phyloP scores from a whole-genome alignment of 2,329 filamentous ascomycete genomes.

The Microcera coccophila region DNA sequence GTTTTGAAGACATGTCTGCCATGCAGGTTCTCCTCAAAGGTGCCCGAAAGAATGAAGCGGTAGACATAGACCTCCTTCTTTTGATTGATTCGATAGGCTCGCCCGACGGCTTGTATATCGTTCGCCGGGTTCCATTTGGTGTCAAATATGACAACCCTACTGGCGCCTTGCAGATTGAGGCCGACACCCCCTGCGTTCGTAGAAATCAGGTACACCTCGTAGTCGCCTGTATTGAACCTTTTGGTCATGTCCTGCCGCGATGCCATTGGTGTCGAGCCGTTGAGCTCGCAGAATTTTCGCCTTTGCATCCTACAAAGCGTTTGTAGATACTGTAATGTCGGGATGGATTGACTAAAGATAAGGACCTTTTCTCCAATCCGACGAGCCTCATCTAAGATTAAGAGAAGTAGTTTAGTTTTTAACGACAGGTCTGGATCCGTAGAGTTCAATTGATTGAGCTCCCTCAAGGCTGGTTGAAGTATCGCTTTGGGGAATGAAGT shows the following conservation, averaged over 20 bases:
- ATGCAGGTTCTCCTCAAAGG: constrained; percentile 71
- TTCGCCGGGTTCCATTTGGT: constrained; percentile 74
- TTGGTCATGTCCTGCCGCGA: constrained; percentile 62
- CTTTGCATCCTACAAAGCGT: constrained; percentile 47
- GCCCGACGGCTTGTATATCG: constrained; percentile 83
- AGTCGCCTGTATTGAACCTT: constrained; percentile 58
- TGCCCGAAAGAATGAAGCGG: constrained; percentile 72
- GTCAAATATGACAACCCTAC: constrained; percentile 82
- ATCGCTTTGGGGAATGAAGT: constrained; percentile 23
- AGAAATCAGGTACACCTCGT: constrained; percentile 72
- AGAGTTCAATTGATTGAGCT: constrained; percentile 39
- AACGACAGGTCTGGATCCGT: constrained; percentile 55
- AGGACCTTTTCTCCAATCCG: constrained; percentile 67
- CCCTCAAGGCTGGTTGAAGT: constrained; percentile 30
- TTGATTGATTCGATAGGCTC: constrained; percentile 83
- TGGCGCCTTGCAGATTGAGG: constrained; percentile 79
- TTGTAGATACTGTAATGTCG: constrained; percentile 66
- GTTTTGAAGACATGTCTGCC: constrained; percentile 77
- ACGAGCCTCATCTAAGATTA: constrained; percentile 65
- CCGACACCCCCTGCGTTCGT: constrained; percentile 79
- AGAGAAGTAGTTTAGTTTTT: constrained; percentile 63
- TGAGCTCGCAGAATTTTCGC: constrained; percentile 56
- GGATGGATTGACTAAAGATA: constrained; percentile 72
- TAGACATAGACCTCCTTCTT: constrained; percentile 79
- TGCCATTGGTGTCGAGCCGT: constrained; percentile 57